These are phyloP conservation scores for Gaillardinia entomophila DNA, from an alignment of 805 yeast species.

Conservation along the genomic window DNA sequence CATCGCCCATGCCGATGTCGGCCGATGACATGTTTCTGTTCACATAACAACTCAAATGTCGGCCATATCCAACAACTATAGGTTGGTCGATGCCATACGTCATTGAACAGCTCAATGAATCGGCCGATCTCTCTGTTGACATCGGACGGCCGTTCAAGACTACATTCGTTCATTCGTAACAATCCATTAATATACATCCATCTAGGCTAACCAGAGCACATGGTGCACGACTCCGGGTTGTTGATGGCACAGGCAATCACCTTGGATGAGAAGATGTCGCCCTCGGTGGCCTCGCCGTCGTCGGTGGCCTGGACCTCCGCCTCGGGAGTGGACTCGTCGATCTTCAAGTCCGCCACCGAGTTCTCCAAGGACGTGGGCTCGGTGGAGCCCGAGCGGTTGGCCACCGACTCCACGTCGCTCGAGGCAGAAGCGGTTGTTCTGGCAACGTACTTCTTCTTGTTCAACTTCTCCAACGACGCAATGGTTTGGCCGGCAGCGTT, in stretches of 20 bases:
- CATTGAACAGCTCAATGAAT: no score
- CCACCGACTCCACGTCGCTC: constrained; percentile 16
- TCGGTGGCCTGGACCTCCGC: neutral
- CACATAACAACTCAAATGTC: no score
- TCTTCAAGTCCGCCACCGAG: constrained; percentile 41
- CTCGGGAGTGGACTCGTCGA: constrained; percentile 13
- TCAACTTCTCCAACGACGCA: constrained; percentile 34
- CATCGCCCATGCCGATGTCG: no score
- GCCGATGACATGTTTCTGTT: no score
- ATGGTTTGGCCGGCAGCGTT: constrained; percentile 32
- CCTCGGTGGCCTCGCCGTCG: constrained; percentile 36
- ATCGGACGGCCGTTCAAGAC: neutral
- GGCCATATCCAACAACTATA: no score
- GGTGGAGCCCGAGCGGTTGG: constrained; percentile 25
- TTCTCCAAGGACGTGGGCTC: constrained; percentile 40
- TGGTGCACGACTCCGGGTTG: constrained; percentile 96
- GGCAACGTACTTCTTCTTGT: constrained; percentile 31
- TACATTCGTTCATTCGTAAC: constrained; percentile 1
- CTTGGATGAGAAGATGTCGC: constrained; percentile 85
- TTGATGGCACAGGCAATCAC: constrained; percentile 95
- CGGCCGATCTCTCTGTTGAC: no score
- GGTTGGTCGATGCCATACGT: no score
- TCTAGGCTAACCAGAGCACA: constrained; percentile 84
- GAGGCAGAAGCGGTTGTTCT: constrained; percentile 8
- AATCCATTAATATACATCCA: constrained; percentile 4